A percentile compares a stretch with the other conserved stretches of the same genome.
Conservation (phyloP, 2,329 filamentous ascomycete genomes). For the Penicillium sp. region DNA sequence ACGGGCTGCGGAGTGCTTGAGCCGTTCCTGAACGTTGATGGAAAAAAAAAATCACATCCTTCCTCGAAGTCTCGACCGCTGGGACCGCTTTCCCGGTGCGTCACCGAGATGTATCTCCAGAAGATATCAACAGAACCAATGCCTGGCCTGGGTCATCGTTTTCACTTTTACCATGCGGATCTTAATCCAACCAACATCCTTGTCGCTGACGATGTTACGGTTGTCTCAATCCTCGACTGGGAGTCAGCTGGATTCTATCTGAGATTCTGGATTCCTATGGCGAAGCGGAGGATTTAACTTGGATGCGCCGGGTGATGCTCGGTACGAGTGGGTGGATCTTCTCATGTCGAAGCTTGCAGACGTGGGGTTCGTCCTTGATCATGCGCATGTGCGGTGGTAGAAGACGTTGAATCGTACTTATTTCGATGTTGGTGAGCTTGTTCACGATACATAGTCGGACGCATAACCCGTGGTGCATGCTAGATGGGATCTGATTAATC, state of each 20-base stretch:
- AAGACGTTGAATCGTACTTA: not conserved
- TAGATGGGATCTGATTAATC: no score
- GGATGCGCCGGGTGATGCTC: not conserved
- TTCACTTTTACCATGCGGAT: slow-evolving; percentile 14
- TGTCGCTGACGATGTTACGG: slow-evolving; percentile 6
- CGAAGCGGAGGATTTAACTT: slow-evolving; percentile 8
- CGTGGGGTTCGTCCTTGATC: not conserved
- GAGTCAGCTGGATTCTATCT: slow-evolving; percentile 17
- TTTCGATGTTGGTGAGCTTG: not conserved
- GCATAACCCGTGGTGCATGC: no score
- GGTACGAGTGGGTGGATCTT: not conserved
- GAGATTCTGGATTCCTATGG: slow-evolving; percentile 15
- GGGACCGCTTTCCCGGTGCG: not conserved
- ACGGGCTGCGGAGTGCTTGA: slow-evolving; percentile 13
- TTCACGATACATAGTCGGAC: no score
- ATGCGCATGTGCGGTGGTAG: not conserved
- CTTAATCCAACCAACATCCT: slow-evolving; percentile 19
- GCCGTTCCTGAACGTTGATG: slow-evolving; percentile 2
- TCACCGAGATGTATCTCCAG: slow-evolving; percentile 1
- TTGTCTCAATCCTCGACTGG: slow-evolving; percentile 19
- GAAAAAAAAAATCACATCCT: not conserved
- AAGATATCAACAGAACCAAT: not conserved
- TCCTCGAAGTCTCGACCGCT: slow-evolving; percentile 5
- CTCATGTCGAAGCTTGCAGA: not conserved
- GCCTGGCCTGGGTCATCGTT: not conserved